phyloP scores from a whole-genome alignment of 164 flowering plant species.

The Macadamia tetraphylla region DNA sequence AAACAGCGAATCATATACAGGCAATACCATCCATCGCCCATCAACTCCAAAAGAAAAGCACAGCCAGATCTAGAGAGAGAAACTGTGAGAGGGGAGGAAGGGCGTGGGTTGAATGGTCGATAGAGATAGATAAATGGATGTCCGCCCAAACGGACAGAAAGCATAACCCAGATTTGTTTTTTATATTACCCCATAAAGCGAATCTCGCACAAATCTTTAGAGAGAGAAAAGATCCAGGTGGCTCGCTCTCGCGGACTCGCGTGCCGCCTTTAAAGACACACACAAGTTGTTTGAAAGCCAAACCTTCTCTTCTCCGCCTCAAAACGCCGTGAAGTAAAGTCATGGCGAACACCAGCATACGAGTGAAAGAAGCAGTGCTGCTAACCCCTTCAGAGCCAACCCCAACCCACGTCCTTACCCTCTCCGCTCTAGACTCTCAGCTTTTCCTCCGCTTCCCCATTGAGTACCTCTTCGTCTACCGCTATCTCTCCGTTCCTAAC shows the following conservation, averaged over 20 bases:
- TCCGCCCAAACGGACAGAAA: slow-evolving; percentile 30
- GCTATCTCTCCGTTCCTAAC: slow-evolving; percentile 17
- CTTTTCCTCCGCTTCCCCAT: slow-evolving; percentile 69
- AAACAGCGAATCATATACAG: too few species aligned
- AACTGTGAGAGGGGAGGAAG: not conserved
- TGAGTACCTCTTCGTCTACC: slow-evolving; percentile 56
- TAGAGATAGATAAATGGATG: not conserved
- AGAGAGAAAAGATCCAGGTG: slow-evolving; percentile 7
- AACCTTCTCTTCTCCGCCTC: not conserved
- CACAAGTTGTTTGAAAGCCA: not conserved
- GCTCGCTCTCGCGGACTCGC: not conserved
- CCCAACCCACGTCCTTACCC: slow-evolving; percentile 40
- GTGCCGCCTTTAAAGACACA: slow-evolving; percentile 6
- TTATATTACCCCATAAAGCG: slow-evolving; percentile 33
- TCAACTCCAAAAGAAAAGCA: slow-evolving; percentile 10
- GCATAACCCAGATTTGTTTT: slow-evolving; percentile 22
- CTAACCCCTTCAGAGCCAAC: slow-evolving; percentile 54
- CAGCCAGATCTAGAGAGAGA: not conserved
- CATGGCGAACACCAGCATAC: slow-evolving; percentile 14
- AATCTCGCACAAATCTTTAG: slow-evolving; percentile 46
- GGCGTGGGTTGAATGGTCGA: too few species aligned
- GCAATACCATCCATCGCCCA: slow-evolving; percentile 10
- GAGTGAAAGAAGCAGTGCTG: slow-evolving; percentile 34
- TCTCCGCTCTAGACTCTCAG: slow-evolving; percentile 71
- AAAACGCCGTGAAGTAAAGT: not conserved